Conservation (phyloP, 2,329 filamentous ascomycete genomes). For the Elsinoe necatrix region DNA sequence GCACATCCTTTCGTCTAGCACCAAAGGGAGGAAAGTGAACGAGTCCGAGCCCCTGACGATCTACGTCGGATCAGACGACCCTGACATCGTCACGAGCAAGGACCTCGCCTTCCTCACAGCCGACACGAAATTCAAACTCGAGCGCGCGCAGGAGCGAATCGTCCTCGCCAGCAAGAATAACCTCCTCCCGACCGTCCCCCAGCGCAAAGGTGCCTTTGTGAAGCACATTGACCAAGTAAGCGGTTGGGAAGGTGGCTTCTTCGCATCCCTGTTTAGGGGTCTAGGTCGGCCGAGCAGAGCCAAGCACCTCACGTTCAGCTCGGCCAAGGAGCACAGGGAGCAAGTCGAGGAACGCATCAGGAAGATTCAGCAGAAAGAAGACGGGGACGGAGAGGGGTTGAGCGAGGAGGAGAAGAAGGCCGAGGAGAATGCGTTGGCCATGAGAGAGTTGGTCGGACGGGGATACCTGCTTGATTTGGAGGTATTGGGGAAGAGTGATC, state of each 20-base stretch:
- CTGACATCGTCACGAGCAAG: constrained; percentile 58
- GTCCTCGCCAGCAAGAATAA: constrained; percentile 58
- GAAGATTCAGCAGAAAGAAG: constrained; percentile 11
- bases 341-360: constrained; percentile 10
- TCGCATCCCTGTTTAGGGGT: constrained; percentile 70
- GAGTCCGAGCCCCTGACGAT: constrained; percentile 31
- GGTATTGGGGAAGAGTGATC: constrained; percentile 60
- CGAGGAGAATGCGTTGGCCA: constrained; percentile 45
- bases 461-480: constrained; percentile 75
- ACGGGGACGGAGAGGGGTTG: constrained; percentile 15
- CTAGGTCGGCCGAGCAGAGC: constrained; percentile 43
- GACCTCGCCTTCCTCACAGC: constrained; percentile 47
- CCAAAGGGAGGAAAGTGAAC: neutral
- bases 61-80: constrained; percentile 73
- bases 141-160: constrained; percentile 65
- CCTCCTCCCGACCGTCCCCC: constrained; percentile 28
- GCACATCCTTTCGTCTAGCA: constrained; percentile 7
- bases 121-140: constrained; percentile 24
- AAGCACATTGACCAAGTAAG: constrained; percentile 67
- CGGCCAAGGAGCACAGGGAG: constrained; percentile 8
- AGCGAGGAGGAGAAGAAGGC: constrained; percentile 33
- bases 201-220: constrained; percentile 44
- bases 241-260: constrained; percentile 87
- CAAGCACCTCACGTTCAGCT: constrained; percentile 9
- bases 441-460: constrained; percentile 68